Evolutionary conservation across 768 basidiomycete genomes (phyloP).

Genomic region (Tricholomella constricta): DNA sequence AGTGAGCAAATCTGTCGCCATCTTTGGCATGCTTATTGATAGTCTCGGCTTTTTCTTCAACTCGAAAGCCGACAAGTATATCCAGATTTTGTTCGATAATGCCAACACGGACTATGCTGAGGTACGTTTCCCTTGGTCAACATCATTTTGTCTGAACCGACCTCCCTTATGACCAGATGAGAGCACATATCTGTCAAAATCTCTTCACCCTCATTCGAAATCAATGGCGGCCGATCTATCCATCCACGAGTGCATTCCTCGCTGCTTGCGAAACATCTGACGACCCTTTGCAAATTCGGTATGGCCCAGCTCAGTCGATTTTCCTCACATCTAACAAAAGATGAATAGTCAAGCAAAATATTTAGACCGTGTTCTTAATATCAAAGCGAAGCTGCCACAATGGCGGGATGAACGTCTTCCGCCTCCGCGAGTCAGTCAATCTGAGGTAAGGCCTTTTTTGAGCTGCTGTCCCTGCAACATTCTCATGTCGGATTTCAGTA

Average conservation of each 20-base stretch:
- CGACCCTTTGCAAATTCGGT: conserved; percentile 71
- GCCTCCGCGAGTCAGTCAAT: conserved; percentile 85
- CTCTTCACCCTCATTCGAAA: conserved; percentile 58
- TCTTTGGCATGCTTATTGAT: conserved; percentile 69
- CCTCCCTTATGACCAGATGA: conserved; percentile 47
- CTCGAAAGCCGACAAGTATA: conserved; percentile 65
- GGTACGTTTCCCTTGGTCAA: conserved; percentile 41
- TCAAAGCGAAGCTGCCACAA: conserved; percentile 58
- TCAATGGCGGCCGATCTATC: conserved; percentile 72
- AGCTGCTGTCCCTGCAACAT: conserved; percentile 1
- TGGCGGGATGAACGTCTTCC: conserved; percentile 80
- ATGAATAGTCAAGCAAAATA: conserved; percentile 53
- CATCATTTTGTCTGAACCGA: neutral
- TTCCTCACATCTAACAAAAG: conserved; percentile 7
- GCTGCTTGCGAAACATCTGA: conserved; percentile 47
- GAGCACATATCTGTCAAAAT: conserved; percentile 67
- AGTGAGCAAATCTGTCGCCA: conserved; percentile 78
- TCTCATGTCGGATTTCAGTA: conserved; percentile 46
- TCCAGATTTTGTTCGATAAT: conserved; percentile 71
- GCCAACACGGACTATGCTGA: conserved; percentile 85
- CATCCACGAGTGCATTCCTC: conserved; percentile 55
- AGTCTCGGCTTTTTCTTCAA: conserved; percentile 67
- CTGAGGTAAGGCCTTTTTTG: conserved; percentile 47
- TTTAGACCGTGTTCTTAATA: conserved; percentile 54
- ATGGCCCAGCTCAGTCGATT: conserved; percentile 1